phyloP scores from a whole-genome alignment of 2,329 filamentous ascomycete genomes.

The Cladosporium sphaerospermum region DNA sequence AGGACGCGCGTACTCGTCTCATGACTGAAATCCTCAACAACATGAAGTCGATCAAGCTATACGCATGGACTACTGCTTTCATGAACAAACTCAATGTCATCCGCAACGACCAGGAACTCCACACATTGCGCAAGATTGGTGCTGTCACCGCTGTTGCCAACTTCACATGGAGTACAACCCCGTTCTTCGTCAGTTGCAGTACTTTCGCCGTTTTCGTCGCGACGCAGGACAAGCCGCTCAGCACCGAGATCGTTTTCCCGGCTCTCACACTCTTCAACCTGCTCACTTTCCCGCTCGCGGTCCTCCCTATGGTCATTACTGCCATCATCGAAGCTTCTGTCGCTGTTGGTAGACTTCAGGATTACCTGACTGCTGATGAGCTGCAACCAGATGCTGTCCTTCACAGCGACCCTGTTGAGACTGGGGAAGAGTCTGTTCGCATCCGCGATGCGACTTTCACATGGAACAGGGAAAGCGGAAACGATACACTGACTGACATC shows the following conservation, averaged over 20 bases:
- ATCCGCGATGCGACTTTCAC: slow-evolving; percentile 85
- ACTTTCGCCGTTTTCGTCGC: slow-evolving; percentile 94
- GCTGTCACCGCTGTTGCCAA: slow-evolving; percentile 91
- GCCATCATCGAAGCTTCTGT: slow-evolving; percentile 94
- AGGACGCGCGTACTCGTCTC: slow-evolving; percentile 83
- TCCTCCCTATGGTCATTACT: slow-evolving; percentile 96
- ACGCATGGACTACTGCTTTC: slow-evolving; percentile 94
- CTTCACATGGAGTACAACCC: slow-evolving; percentile 96
- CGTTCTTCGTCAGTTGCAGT: slow-evolving; percentile 93
- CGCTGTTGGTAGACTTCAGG: slow-evolving; percentile 76
- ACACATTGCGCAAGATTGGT: slow-evolving; percentile 92
- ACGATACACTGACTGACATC: slow-evolving; percentile 69
- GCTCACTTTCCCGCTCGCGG: slow-evolving; percentile 85
- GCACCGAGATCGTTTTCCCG: slow-evolving; percentile 93
- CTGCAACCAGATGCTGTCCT: slow-evolving; percentile 78
- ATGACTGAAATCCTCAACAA: slow-evolving; percentile 99
- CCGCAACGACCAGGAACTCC: slow-evolving; percentile 89
- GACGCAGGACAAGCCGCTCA: slow-evolving; percentile 71
- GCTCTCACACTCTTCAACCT: slow-evolving; percentile 91
- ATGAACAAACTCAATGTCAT: slow-evolving; percentile 97
- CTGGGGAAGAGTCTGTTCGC: slow-evolving; percentile 78
- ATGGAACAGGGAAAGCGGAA: slow-evolving; percentile 77
- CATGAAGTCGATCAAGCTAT: slow-evolving; percentile 98
- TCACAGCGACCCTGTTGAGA: slow-evolving; percentile 60
- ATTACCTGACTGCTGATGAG: slow-evolving; percentile 82